A percentile compares a stretch with the other conserved stretches of the same genome.
Evolutionary conservation across 164 flowering plant genomes (phyloP).

Genomic region (Vitis rupestris): DNA sequence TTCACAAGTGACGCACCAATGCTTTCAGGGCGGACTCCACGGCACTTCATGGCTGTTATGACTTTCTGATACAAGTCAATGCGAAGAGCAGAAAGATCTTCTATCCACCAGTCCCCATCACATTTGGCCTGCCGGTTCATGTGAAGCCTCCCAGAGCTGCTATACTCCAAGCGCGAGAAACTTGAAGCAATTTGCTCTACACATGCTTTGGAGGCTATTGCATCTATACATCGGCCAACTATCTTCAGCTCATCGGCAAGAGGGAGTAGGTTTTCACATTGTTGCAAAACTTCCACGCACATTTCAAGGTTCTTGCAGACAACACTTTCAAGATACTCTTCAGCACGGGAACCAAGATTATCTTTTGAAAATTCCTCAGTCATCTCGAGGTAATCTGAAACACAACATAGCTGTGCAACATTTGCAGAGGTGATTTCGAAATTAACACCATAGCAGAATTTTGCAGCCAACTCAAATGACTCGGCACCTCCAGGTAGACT

Average conservation of each 20-base stretch:
- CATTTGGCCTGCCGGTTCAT: constrained; percentile 66
- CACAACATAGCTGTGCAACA: constrained; percentile 80
- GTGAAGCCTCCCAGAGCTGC: constrained; percentile 86
- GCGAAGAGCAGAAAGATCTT: constrained; percentile 80
- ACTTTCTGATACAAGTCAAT: constrained; percentile 73
- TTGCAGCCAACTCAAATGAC: constrained; percentile 83
- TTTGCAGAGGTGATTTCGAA: constrained; percentile 82
- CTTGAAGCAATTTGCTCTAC: constrained; percentile 91
- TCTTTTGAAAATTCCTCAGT: constrained; percentile 74
- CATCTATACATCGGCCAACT: constrained; percentile 69
- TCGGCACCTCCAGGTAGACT: constrained; percentile 90
- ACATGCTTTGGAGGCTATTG: constrained; percentile 89
- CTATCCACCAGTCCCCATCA: constrained; percentile 90
- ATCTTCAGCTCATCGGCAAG: constrained; percentile 86
- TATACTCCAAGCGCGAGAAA: constrained; percentile 81
- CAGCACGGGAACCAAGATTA: constrained; percentile 74
- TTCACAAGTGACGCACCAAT: constrained; percentile 78
- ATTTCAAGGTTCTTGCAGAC: constrained; percentile 75
- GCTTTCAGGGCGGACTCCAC: constrained; percentile 87
- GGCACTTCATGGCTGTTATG: constrained; percentile 77
- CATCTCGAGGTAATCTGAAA: constrained; percentile 92
- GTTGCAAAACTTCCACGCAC: constrained; percentile 74
- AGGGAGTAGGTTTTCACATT: constrained; percentile 77
- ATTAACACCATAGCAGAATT: constrained; percentile 86
- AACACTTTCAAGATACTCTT: constrained; percentile 66